A percentile compares a stretch with the other conserved stretches of the same genome.
phyloP scores from a whole-genome alignment of 495 filamentous ascomycete species.

The Hypoxylon lienhwacheense region DNA sequence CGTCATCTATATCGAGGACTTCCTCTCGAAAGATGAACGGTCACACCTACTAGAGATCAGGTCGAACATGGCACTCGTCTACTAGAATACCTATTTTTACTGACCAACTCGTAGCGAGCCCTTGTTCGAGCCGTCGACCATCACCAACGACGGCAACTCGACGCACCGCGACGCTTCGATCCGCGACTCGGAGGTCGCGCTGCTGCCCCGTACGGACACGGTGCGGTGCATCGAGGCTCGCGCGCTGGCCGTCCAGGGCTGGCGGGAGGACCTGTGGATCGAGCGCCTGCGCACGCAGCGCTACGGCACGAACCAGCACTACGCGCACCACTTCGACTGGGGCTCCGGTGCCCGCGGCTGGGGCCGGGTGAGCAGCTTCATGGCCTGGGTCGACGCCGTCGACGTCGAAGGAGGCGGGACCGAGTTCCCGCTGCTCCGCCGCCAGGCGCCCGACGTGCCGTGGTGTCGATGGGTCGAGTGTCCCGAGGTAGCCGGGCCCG shows the following conservation, averaged over 20 bases:
- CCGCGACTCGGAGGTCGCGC: conserved; percentile 53
- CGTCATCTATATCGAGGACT: conserved; percentile 52
- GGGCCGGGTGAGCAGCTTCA: conserved; percentile 53
- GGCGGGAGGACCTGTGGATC: conserved; percentile 49
- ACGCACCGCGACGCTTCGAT: conserved; percentile 39
- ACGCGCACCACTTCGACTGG: conserved; percentile 53
- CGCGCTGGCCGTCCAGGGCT: conserved; percentile 48
- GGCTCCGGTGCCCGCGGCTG: conserved; percentile 44
- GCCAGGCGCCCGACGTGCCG: conserved; percentile 28
- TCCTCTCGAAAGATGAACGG: conserved; percentile 42
- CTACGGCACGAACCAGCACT: conserved; percentile 46
- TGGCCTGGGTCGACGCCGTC: conserved; percentile 48
- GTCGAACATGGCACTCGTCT: conserved; percentile 21
- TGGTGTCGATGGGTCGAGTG: conserved; percentile 54
- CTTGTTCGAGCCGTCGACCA: conserved; percentile 47
- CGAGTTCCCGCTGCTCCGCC: conserved; percentile 45
- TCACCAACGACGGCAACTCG: conserved; percentile 45
- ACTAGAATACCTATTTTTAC: not conserved
- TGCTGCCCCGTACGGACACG: conserved; percentile 44
- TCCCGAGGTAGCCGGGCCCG: conserved; percentile 3
- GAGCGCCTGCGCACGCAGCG: conserved; percentile 50
- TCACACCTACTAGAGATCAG: conserved; percentile 49
- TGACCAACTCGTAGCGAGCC: conserved; percentile 38
- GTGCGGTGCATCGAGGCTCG: conserved; percentile 51
- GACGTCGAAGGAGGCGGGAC: conserved; percentile 49